phyloP scores from a whole-genome alignment of 192 early-diverging fungal genomes.

The Linnemannia hyalina region DNA sequence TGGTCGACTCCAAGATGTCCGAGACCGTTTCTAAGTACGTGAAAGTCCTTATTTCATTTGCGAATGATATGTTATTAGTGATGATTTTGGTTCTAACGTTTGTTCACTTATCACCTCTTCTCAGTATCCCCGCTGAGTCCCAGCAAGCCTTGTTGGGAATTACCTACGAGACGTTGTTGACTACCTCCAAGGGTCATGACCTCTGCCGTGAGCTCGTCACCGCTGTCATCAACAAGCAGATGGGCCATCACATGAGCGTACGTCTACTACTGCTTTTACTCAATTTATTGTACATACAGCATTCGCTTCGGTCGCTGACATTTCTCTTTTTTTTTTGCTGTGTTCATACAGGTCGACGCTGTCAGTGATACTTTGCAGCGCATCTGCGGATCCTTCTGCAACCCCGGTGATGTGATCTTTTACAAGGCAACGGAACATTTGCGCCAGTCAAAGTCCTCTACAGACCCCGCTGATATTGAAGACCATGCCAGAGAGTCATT shows the following conservation, averaged over 20 bases:
- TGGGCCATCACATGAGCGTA: conserved; percentile 63
- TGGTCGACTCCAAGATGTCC: conserved; percentile 76
- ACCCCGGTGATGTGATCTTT: conserved; percentile 71
- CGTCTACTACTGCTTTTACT: conserved; percentile 18
- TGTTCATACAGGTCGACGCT: conserved; percentile 39
- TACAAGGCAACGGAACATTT: conserved; percentile 74
- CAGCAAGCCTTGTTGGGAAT: conserved; percentile 62
- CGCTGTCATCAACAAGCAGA: conserved; percentile 73
- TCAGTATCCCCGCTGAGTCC: conserved; percentile 59
- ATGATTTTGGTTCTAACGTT: background rate
- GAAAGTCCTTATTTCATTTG: background rate
- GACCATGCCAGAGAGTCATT: conserved; percentile 61
- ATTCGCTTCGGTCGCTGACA: background rate
- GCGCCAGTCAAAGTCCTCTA: conserved; percentile 61
- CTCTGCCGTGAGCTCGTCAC: conserved; percentile 73
- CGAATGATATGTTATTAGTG: background rate
- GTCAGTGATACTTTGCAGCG: conserved; percentile 74
- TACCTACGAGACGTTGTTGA: conserved; percentile 71
- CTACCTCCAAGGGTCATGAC: conserved; percentile 64
- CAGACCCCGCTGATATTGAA: conserved; percentile 59
- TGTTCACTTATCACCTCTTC: background rate
- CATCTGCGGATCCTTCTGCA: conserved; percentile 76
- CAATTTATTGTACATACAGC: background rate
- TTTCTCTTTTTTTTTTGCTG: background rate
- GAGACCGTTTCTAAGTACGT: conserved; percentile 59